These are phyloP conservation scores for Blastobotrys persicus DNA, from an alignment of 1,139 yeast species.

Conservation along the genomic window DNA sequence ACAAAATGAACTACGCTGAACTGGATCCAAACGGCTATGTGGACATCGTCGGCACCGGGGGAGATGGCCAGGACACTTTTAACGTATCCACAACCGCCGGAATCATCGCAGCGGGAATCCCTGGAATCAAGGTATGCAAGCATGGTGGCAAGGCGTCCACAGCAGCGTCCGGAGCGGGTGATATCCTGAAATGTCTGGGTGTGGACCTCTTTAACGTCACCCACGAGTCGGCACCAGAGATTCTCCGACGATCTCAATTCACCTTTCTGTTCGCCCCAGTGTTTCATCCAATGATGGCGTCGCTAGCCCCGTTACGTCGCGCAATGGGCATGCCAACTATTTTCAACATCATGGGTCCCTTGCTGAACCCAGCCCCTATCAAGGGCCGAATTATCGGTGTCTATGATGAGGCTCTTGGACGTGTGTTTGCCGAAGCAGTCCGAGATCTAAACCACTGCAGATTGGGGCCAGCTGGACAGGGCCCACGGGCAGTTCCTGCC, in stretches of 20 bases:
- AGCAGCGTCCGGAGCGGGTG: conserved; percentile 91
- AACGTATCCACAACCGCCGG: conserved; percentile 95
- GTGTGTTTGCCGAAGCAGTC: conserved; percentile 80
- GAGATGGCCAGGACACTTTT: conserved; percentile 95
- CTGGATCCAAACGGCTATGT: conserved; percentile 58
- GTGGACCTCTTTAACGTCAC: conserved; percentile 71
- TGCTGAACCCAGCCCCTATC: conserved; percentile 85
- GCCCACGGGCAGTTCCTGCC: conserved; percentile 37
- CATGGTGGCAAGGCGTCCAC: conserved; percentile 98
- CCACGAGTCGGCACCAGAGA: conserved; percentile 58
- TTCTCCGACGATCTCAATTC: conserved; percentile 56
- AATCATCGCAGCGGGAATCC: conserved; percentile 86
- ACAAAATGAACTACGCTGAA: conserved; percentile 30
- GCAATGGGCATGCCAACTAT: conserved; percentile 86
- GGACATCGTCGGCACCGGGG: conserved; percentile 97
- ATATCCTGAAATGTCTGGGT: conserved; percentile 71
- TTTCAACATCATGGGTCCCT: conserved; percentile 89
- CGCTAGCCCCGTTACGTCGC: conserved; percentile 73
- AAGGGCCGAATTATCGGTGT: conserved; percentile 86
- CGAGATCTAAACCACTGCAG: conserved; percentile 51
- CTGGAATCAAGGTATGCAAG: conserved; percentile 70
- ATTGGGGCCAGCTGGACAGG: conserved; percentile 44
- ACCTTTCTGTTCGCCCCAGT: conserved; percentile 89
- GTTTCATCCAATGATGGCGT: conserved; percentile 90
- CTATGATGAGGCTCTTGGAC: conserved; percentile 73